phyloP scores from a whole-genome alignment of 768 basidiomycete genomes.

The Amanita polypyramis region DNA sequence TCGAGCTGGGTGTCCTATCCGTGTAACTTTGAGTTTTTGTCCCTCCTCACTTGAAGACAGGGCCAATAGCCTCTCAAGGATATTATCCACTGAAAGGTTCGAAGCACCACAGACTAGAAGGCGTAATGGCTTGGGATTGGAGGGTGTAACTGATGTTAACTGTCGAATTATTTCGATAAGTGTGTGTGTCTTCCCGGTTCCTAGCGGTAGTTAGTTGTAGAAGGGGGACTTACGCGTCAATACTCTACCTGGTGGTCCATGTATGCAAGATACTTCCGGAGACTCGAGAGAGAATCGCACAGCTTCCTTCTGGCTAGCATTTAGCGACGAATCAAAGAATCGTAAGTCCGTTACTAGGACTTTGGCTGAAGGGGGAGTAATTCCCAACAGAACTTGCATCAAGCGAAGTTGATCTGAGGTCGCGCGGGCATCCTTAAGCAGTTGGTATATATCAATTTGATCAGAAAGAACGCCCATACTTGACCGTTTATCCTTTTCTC shows the following conservation, averaged over 20 bases:
- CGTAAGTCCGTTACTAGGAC: constrained; percentile 28
- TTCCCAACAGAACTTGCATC: constrained; percentile 62
- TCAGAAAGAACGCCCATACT: not conserved
- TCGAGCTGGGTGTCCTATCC: constrained; percentile 94
- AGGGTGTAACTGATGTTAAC: constrained; percentile 38
- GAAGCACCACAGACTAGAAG: constrained; percentile 89
- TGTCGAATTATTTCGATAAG: constrained; percentile 91
- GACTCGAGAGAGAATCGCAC: constrained; percentile 76
- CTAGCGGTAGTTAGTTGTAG: constrained; percentile 19
- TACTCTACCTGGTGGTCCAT: constrained; percentile 83
- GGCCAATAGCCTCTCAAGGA: constrained; percentile 73
- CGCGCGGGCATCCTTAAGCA: constrained; percentile 27
- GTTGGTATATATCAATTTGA: constrained; percentile 8
- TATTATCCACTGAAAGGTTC: constrained; percentile 93
- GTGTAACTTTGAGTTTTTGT: constrained; percentile 52
- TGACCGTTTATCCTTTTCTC: constrained; percentile 21
- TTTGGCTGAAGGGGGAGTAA: constrained; percentile 34
- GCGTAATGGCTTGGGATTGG: constrained; percentile 42
- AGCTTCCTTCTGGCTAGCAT: constrained; percentile 77
- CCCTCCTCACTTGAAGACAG: constrained; percentile 42
- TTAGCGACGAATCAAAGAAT: constrained; percentile 72
- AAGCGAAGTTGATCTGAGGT: constrained; percentile 38
- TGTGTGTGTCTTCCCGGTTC: constrained; percentile 94
- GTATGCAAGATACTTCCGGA: constrained; percentile 81
- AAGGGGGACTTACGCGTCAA: not conserved